Conservation (phyloP, 805 yeast species). For the Saturnispora galanensis region DNA sequence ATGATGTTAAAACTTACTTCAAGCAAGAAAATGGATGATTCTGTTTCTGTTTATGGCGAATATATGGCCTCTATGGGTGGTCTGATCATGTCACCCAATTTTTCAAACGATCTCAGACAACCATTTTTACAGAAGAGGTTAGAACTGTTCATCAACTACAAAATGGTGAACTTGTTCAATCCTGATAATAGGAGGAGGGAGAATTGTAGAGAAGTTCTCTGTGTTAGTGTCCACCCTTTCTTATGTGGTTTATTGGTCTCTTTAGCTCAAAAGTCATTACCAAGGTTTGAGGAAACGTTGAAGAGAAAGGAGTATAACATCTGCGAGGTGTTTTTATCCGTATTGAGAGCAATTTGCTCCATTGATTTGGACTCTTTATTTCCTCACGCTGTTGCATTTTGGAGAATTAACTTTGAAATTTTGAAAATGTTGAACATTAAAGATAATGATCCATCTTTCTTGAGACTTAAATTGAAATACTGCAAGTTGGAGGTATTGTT, state of each 20-base stretch:
- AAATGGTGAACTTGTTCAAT: slow-evolving; percentile 20
- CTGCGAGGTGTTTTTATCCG: slow-evolving; percentile 23
- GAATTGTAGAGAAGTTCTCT: slow-evolving; percentile 60
- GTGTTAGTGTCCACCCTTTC: slow-evolving; percentile 37
- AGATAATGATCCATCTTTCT: slow-evolving; percentile 17
- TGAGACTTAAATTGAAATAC: slow-evolving; percentile 23
- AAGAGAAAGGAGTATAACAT: slow-evolving; percentile 17
- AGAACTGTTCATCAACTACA: slow-evolving; percentile 17
- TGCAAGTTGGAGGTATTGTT: slow-evolving; percentile 25
- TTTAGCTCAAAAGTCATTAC: slow-evolving; percentile 15
- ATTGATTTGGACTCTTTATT: slow-evolving; percentile 21
- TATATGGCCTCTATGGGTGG: slow-evolving; percentile 65
- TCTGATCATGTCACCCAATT: slow-evolving; percentile 34
- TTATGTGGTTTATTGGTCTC: slow-evolving; percentile 20
- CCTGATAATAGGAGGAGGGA: slow-evolving; percentile 40
- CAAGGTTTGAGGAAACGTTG: slow-evolving; percentile 20
- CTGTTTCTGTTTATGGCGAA: slow-evolving; percentile 49
- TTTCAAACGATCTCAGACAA: slow-evolving; percentile 20
- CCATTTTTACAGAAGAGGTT: slow-evolving; percentile 22
- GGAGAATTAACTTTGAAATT: slow-evolving; percentile 20
- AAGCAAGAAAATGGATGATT: slow-evolving; percentile 8
- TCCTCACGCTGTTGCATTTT: slow-evolving; percentile 19
- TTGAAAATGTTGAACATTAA: slow-evolving; percentile 18
- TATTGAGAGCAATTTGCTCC: slow-evolving; percentile 22
- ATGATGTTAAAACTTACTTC: slow-evolving; percentile 1